phyloP scores from a whole-genome alignment of 2,329 filamentous ascomycete genomes.

The Talaromyces rugulosus region DNA sequence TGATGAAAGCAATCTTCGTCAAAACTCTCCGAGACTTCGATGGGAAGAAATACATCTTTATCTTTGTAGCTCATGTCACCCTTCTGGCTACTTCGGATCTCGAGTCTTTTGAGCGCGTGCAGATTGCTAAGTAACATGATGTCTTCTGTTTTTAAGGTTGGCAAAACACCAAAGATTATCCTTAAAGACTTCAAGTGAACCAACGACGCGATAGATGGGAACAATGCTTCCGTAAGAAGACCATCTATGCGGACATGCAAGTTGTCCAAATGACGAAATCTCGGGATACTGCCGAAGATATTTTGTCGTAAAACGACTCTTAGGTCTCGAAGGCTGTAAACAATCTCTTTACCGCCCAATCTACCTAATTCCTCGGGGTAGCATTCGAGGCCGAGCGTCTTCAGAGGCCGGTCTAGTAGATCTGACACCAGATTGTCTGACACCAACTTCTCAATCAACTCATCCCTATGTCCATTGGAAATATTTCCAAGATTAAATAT shows the following conservation, averaged over 20 bases:
- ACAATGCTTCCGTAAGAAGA: background rate
- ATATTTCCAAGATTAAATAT: background rate
- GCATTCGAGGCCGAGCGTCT: conserved; percentile 2
- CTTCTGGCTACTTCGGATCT: background rate
- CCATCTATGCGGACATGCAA: conserved; percentile 6
- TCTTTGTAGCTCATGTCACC: background rate
- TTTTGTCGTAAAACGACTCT: background rate
- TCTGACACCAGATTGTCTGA: too few relatives aligned
- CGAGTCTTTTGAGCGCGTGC: background rate
- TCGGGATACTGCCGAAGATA: background rate
- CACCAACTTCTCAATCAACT: background rate
- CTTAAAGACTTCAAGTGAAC: background rate
- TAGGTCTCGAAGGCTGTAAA: background rate
- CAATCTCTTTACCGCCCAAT: background rate
- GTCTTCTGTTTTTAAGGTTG: background rate
- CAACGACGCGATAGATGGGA: conserved; percentile 2
- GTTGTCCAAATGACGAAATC: background rate
- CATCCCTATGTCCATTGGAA: background rate
- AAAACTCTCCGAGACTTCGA: background rate
- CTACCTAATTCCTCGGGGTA: background rate
- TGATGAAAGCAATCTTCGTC: conserved; percentile 4
- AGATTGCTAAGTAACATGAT: background rate
- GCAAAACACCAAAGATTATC: background rate
- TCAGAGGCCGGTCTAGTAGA: background rate
- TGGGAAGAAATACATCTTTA: background rate